These are phyloP conservation scores for Penicillium odoratum DNA, from an alignment of 495 filamentous ascomycete genomes.

Conservation along the genomic window DNA sequence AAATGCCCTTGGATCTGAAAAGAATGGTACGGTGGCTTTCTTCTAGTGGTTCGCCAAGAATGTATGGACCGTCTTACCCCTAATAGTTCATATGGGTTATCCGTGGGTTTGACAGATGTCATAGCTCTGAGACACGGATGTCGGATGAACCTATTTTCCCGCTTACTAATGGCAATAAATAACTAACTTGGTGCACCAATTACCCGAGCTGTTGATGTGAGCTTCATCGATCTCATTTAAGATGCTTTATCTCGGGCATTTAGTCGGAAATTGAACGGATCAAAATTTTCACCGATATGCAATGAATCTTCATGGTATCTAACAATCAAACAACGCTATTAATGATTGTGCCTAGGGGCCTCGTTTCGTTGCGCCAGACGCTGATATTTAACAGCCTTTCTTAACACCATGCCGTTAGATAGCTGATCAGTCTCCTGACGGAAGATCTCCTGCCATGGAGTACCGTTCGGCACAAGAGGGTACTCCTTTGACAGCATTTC, in stretches of 20 bases:
- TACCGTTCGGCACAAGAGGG: conserved; percentile 24
- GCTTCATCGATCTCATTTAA: too few species aligned
- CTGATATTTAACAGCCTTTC: conserved; percentile 51
- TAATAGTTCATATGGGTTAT: background rate
- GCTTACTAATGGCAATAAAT: background rate
- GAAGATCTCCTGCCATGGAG: conserved; percentile 55
- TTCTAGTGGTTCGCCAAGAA: background rate
- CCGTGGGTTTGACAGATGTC: background rate
- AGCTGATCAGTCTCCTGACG: conserved; percentile 50
- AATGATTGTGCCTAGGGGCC: conserved; percentile 54
- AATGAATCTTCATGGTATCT: background rate
- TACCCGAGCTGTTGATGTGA: too few species aligned
- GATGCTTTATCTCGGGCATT: too few species aligned
- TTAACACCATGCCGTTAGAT: conserved; percentile 54
- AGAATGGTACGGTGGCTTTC: background rate
- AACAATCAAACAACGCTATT: conserved; percentile 10
- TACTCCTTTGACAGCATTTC: conserved; percentile 39
- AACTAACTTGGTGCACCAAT: too few species aligned
- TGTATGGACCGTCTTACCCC: background rate
- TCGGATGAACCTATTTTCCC: background rate
- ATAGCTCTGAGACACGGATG: background rate
- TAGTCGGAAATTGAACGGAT: too few species aligned
- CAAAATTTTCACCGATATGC: too few species aligned
- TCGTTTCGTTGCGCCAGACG: conserved; percentile 48
- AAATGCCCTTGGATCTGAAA: background rate